Conservation (phyloP, 164 flowering plant species). For the Brasenia schreberi region DNA sequence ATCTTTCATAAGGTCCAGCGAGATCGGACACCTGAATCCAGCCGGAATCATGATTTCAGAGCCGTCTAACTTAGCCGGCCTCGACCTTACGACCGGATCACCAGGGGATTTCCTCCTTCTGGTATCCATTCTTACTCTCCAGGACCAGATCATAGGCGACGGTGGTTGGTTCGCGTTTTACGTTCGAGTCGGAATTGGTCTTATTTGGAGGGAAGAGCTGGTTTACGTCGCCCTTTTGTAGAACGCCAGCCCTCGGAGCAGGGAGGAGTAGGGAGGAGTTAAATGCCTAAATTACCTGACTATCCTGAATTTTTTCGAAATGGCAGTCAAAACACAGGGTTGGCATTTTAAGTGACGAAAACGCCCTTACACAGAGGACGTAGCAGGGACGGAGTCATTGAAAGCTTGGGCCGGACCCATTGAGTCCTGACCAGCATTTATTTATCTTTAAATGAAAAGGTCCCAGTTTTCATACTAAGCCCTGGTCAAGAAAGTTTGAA, state of each 20-base stretch:
- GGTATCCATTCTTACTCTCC: not conserved
- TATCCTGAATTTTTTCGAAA: not conserved
- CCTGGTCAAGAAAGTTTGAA: not conserved
- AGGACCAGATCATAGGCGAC: not conserved
- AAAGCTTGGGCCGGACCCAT: not conserved
- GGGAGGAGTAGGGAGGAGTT: not conserved
- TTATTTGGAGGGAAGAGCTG: not conserved
- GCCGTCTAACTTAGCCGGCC: not conserved
- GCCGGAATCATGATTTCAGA: constrained; percentile 21
- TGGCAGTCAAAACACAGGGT: not conserved
- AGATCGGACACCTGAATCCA: constrained; percentile 72
- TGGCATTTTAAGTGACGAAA: not conserved
- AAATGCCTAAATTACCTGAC: not conserved
- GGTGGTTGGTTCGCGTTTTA: not conserved
- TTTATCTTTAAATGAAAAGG: too few relatives aligned
- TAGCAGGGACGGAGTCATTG: not conserved
- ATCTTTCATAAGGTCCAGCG: constrained; percentile 82
- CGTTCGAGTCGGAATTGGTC: not conserved
- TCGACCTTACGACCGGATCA: not conserved
- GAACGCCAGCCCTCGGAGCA: not conserved
- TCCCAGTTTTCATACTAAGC: not conserved
- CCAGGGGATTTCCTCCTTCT: not conserved
- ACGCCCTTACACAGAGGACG: not conserved
- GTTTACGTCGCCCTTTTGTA: not conserved
- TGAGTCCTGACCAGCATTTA: not conserved